Evolutionary conservation across 164 flowering plant genomes (phyloP), one percentile per base, ranked within the genome.

Genomic region (Nymphaea colorata): DNA sequence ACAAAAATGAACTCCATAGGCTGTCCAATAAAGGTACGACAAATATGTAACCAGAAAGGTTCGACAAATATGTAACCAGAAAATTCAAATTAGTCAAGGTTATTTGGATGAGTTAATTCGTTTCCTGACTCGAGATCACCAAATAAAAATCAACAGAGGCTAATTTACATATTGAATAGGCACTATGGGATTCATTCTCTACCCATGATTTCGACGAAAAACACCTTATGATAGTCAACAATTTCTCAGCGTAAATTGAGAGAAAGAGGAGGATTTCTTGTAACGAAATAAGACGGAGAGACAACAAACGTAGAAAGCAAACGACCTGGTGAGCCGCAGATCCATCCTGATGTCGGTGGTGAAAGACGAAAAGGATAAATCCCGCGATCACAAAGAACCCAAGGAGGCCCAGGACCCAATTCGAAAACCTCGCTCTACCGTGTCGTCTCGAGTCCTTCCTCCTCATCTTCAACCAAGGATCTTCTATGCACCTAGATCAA

Each of bases 321-420:
- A 8, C 14, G 57, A 61, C 64, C 64, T 61, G 12, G 64, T 17
- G 16, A 17, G 64, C 41, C 4, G 42, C 43, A 64, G 44, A 36
- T 41, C 44, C 42, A 64, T 64, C 43, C 41, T 8, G 66, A 41
- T 64, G 66, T 6, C 44, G 43, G 41, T 64, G 66, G 5, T 64
- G 66, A 41, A 64, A 64, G 44, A 64, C 43, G 44, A 64, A 64
- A 42, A 64, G 45, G 5, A 64, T 6, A 12, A 25, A 64, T 10
- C 42, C 66, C 10, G 66, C 66, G 44, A 64, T 42, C 16, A 64
- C 11, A 42, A 41, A 64, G n/a, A 64, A 8, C 66, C 66, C 66
- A 64, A 64, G 66, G 42, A 64, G 66, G 11, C 66, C 44, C 44
- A 64, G 42, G 43, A 64, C 42, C 66, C 42, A 41, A 25, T 12